These are phyloP conservation scores for Monosporascus sp. DNA, from an alignment of 2,329 filamentous ascomycete species.

Conservation along the genomic window DNA sequence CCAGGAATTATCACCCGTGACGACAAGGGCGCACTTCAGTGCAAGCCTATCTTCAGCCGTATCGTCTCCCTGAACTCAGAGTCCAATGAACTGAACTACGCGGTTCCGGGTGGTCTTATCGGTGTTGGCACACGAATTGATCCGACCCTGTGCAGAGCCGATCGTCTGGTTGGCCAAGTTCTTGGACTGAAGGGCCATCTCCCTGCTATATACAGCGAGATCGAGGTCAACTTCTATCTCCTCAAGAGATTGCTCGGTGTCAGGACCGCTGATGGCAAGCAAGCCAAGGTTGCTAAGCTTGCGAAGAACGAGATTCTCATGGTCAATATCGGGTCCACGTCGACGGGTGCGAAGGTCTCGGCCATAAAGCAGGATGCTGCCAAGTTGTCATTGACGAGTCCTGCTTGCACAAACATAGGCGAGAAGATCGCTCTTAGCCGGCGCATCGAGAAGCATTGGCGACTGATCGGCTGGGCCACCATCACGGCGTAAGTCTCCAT, in stretches of 20 bases:
- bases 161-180: conserved; percentile 97
- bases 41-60: conserved; percentile 93
- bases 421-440: conserved; percentile 96
- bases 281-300: conserved; percentile 97
- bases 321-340: conserved; percentile 98
- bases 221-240: conserved; percentile 99
- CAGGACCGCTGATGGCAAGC: conserved; percentile 96
- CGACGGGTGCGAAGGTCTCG: conserved; percentile 93
- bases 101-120: conserved; percentile 93
- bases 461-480: conserved; percentile 86
- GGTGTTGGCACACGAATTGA: conserved; percentile 98
- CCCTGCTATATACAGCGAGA: conserved; percentile 95
- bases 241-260: conserved; percentile 92
- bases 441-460: conserved; percentile 99
- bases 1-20: conserved; percentile 98
- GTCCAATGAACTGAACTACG: conserved; percentile 97
- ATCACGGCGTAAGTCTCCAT: conserved; percentile 59
- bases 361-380: conserved; percentile 97
- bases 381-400: conserved; percentile 86
- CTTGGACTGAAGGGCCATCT: conserved; percentile 90
- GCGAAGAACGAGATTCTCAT: conserved; percentile 99
- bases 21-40: conserved; percentile 88
- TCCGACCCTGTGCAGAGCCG: conserved; percentile 94
- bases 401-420: conserved; percentile 93
- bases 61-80: conserved; percentile 95